Conservation (phyloP, 257 asterid genomes). For the Cruciata laevipes region DNA sequence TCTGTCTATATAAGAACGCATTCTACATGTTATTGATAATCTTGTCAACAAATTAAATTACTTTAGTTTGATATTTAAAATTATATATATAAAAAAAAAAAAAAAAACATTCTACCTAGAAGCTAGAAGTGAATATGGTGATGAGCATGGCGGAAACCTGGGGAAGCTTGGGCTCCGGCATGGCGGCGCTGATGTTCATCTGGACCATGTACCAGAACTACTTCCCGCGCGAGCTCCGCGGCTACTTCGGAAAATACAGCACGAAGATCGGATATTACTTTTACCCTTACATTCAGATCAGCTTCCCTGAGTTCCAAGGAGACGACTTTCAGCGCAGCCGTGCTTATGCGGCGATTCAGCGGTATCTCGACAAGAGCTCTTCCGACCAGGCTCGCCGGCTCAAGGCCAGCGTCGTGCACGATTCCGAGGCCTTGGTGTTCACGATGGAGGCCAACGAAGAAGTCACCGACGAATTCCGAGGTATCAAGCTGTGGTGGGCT, state of each 20-base stretch:
- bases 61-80: too few species aligned
- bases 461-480: not conserved
- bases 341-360: not conserved
- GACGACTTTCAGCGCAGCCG: not conserved
- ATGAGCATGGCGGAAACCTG: not conserved
- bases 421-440: not conserved
- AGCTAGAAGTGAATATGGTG: not conserved
- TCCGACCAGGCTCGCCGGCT: not conserved
- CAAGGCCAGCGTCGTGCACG: not conserved
- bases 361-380: not conserved
- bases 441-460: not conserved
- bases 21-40: too few species aligned
- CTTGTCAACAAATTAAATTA: too few species aligned
- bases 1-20: too few species aligned
- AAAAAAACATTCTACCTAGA: too few species aligned
- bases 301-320: not conserved
- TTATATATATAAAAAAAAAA: too few species aligned
- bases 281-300: not conserved
- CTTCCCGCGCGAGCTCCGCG: not conserved
- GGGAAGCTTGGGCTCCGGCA: not conserved
- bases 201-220: not conserved
- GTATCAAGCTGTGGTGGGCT: constrained; percentile 41
- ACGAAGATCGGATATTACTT: not conserved
- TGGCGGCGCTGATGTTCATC: not conserved
- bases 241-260: not conserved